A percentile compares a stretch with the other conserved stretches of the same genome.
phyloP scores from a whole-genome alignment of 768 basidiomycete genomes.

The Auriculariales sp. region DNA sequence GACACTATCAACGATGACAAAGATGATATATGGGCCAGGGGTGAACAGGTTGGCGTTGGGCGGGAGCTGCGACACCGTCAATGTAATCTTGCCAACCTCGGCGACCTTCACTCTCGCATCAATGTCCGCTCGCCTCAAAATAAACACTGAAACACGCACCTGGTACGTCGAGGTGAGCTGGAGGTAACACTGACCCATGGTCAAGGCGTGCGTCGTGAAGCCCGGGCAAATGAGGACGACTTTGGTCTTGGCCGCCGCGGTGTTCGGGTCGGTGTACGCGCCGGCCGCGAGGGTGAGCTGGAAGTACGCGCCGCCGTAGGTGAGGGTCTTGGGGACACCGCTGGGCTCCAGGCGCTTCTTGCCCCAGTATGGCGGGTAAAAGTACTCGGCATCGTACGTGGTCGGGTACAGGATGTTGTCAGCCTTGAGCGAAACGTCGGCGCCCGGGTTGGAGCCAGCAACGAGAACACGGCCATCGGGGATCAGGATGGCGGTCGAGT shows the following conservation, averaged over 20 bases:
- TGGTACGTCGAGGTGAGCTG: conserved; percentile 53
- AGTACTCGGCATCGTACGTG: conserved; percentile 64
- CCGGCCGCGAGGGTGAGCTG: conserved; percentile 41
- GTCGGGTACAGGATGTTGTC: conserved; percentile 41
- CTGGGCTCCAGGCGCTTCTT: conserved; percentile 48
- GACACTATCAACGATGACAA: conserved; percentile 67
- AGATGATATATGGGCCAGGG: conserved; percentile 54
- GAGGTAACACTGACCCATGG: conserved; percentile 65
- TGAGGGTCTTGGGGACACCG: conserved; percentile 40
- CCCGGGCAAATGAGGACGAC: conserved; percentile 52
- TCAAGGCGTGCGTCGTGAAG: conserved; percentile 70
- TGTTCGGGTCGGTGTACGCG: conserved; percentile 31
- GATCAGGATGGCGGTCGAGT: conserved; percentile 55
- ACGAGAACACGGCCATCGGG: conserved; percentile 52
- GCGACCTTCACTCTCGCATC: too few relatives aligned
- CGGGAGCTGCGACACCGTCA: conserved; percentile 61
- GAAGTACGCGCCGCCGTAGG: conserved; percentile 70
- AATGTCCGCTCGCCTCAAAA: too few relatives aligned
- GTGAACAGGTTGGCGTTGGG: conserved; percentile 63
- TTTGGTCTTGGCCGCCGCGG: conserved; percentile 31
- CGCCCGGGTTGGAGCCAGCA: conserved; percentile 71
- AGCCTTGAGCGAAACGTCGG: conserved; percentile 46
- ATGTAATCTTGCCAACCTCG: conserved; percentile 32
- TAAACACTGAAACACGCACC: too few relatives aligned
- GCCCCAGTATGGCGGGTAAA: conserved; percentile 63